These are phyloP conservation scores for Mrakia gelida DNA, from an alignment of 768 basidiomycete genomes.

Conservation along the genomic window DNA sequence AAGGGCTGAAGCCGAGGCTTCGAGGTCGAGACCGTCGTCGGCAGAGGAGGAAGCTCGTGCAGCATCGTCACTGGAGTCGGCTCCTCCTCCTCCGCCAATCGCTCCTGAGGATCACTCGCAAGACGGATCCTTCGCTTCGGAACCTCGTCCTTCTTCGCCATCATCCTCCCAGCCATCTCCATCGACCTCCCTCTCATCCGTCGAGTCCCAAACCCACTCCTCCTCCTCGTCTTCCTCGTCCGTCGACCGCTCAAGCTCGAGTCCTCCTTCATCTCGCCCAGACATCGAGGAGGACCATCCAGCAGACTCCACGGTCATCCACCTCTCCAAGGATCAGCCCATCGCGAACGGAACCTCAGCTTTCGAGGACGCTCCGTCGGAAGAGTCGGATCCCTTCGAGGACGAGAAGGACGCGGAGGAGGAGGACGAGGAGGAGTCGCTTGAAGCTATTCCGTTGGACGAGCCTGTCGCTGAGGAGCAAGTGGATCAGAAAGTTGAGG, in stretches of 20 bases:
- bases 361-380: not conserved
- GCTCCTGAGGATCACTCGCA: not conserved
- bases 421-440: constrained; percentile 40
- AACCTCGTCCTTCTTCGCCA: not conserved
- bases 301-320: constrained; percentile 2
- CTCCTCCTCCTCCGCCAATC: not conserved
- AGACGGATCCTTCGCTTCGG: not conserved
- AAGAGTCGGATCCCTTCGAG: constrained; percentile 1
- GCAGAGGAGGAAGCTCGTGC: constrained; percentile 3
- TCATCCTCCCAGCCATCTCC: not conserved
- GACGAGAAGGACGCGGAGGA: constrained; percentile 50
- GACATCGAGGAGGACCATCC: not conserved
- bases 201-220: not conserved
- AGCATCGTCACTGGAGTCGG: not conserved
- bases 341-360: not conserved
- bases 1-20: constrained; percentile 4
- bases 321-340: not conserved
- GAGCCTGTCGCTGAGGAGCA: not conserved
- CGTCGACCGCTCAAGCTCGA: not conserved
- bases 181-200: not conserved
- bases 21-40: not conserved
- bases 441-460: not conserved
- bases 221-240: not conserved
- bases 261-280: not conserved
- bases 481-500: constrained; percentile 28